Conservation (phyloP, 176 grass and related monocot species). For the Carex pumila region DNA sequence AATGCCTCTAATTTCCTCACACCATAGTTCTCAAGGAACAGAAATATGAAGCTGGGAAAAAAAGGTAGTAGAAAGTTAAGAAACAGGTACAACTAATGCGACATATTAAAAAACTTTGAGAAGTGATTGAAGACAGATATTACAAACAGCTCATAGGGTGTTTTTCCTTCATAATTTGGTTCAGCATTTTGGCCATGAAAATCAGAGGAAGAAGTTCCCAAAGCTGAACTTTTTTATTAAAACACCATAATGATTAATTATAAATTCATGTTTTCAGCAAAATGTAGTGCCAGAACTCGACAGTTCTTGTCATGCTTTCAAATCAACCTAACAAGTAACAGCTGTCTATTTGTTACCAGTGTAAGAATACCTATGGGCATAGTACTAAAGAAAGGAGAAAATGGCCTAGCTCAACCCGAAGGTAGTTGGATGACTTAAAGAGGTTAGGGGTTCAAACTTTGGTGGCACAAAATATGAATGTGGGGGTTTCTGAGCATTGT, state of each 20-base stretch:
- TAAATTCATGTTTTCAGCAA: neutral
- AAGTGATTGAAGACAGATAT: neutral
- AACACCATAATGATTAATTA: neutral
- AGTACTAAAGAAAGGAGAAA: neutral
- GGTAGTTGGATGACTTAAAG: neutral
- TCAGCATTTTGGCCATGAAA: neutral
- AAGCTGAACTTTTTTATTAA: neutral
- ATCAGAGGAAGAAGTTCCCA: neutral
- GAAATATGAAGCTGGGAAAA: constrained; percentile 82
- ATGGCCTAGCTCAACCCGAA: neutral
- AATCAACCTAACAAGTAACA: neutral
- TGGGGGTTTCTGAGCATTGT: neutral
- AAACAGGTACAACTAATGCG: neutral
- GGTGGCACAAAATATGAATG: neutral
- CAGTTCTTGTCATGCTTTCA: neutral
- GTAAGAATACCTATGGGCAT: neutral
- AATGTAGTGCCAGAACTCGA: neutral
- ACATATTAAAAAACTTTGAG: neutral
- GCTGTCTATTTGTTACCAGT: neutral
- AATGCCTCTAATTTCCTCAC: constrained; percentile 96
- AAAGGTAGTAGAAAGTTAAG: constrained; percentile 24
- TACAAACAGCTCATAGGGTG: neutral
- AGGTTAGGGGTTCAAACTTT: neutral
- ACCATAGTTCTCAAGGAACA: constrained; percentile 94
- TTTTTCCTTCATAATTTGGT: neutral